A percentile compares a stretch with the other conserved stretches of the same genome.
phyloP scores from a whole-genome alignment of 257 asterid species.

The Lantana camara region DNA sequence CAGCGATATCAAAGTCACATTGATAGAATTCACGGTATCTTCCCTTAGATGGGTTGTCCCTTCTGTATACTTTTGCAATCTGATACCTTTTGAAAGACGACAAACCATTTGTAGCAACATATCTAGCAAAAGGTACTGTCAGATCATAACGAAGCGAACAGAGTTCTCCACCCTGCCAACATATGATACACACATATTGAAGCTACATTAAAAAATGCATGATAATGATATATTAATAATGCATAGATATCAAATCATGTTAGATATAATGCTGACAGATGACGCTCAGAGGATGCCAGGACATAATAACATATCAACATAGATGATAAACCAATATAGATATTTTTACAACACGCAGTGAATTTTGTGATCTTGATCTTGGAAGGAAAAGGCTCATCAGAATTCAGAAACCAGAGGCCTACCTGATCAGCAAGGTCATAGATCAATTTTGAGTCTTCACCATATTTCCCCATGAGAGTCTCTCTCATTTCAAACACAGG shows the following conservation, averaged over 20 bases:
- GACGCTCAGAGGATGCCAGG: too few relatives aligned
- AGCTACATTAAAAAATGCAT: slow-evolving; percentile 1
- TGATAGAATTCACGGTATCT: slow-evolving; percentile 97
- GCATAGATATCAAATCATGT: neutral
- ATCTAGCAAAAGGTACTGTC: slow-evolving; percentile 93
- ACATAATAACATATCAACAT: neutral
- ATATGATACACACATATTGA: neutral
- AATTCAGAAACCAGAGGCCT: slow-evolving; percentile 26
- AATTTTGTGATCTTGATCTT: neutral
- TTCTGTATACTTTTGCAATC: slow-evolving; percentile 91
- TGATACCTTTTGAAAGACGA: slow-evolving; percentile 93
- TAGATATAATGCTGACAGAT: neutral
- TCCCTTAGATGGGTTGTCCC: slow-evolving; percentile 98
- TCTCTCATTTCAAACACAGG: slow-evolving; percentile 95
- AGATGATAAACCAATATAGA: neutral
- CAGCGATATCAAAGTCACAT: slow-evolving; percentile 95
- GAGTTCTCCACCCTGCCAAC: slow-evolving; percentile 95
- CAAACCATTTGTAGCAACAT: slow-evolving; percentile 87
- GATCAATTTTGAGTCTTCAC: slow-evolving; percentile 94
- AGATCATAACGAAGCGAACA: slow-evolving; percentile 96
- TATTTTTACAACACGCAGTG: slow-evolving; percentile 4
- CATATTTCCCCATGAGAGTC: slow-evolving; percentile 96
- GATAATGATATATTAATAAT: too few relatives aligned
- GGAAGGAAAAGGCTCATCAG: slow-evolving; percentile 4
- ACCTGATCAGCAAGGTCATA: slow-evolving; percentile 99